Percentiles rank a stretch among this genome's conserved stretches.
phyloP scores from a whole-genome alignment of 345 rosid genomes.

The Eucalyptus grandis region DNA sequence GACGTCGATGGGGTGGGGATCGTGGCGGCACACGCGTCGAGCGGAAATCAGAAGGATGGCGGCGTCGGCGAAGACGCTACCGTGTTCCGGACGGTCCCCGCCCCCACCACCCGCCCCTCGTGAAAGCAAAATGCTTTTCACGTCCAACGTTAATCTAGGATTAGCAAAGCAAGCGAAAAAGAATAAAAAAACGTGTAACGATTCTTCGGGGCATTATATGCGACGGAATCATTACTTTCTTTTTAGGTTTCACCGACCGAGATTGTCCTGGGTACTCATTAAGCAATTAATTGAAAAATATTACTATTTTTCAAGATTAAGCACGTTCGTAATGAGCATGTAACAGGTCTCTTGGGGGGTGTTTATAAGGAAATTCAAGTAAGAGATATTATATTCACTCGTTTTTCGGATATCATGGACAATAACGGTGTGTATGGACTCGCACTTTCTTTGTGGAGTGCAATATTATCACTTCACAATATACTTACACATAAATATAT shows the following conservation, averaged over 20 bases:
- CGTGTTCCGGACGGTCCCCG: neutral
- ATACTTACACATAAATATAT: neutral
- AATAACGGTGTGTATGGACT: neutral
- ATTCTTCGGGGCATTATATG: neutral
- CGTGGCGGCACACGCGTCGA: neutral
- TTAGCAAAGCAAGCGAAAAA: too few species aligned
- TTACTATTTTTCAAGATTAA: neutral
- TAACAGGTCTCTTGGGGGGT: neutral
- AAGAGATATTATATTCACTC: too few species aligned
- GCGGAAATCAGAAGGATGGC: neutral
- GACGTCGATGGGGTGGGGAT: neutral
- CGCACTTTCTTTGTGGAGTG: neutral
- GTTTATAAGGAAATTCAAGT: neutral
- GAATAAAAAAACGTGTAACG: neutral
- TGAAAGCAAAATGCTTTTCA: neutral
- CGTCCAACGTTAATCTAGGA: neutral
- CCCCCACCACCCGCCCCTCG: neutral
- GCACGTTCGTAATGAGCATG: neutral
- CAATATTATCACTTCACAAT: neutral
- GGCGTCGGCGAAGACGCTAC: neutral
- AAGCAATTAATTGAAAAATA: neutral
- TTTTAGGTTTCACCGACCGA: neutral
- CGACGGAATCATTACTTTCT: neutral
- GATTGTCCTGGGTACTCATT: neutral
- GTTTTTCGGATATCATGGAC: neutral